Base-by-base conservation (phyloP, 148 eudicot genomes). In the Diospyros lotus region DNA sequence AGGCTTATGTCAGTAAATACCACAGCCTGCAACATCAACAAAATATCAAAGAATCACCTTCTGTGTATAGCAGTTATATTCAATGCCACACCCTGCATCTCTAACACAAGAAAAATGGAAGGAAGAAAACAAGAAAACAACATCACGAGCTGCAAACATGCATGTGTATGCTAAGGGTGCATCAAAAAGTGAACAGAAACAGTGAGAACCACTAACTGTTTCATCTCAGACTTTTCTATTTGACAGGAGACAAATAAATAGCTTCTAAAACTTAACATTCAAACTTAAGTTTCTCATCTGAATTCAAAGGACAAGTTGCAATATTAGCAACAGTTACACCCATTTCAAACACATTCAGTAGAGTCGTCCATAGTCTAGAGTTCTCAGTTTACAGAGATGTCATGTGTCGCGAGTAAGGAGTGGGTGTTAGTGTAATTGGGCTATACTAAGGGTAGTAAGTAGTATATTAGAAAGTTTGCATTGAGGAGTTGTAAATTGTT, bases 1-100 rank as follows among this genome's bases (percentile, higher is more conserved):
- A 85, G 79, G 78, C 76, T 80, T 79, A 79, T 75, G 73, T 86
- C 87, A 45, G 90, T 88, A 70, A 90, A 88, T 58, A 90, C 87
- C 68, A 88, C 92, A 80, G 84, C 92, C 95, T 90, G 78, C 73
- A 71, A 42, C 63, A 80, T 42, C 54, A 86, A 43, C 28, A 55
- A 41, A 67, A 72, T 17, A 44, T 41, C 43, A 39, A 52, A 45
- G 40, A 54, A 45, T 72, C 54, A 78, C 3, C 18, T 43, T 56
- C 15, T 46, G 50, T 42, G 43, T 63, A 73, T 50, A 63, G 2
- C 45, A 58, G 42, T 1, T 43, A 64, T 38, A 65, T 42, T 28
- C 28, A 28, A 28, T 28, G 28, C 28, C 28, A 28, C 28, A 28
- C 28, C 28, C 28, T 28, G 28, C 28, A 28, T 28, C 28, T 28